Evolutionary conservation across 2,329 filamentous ascomycete genomes (phyloP).

Genomic region (Anthostomella pinea): DNA sequence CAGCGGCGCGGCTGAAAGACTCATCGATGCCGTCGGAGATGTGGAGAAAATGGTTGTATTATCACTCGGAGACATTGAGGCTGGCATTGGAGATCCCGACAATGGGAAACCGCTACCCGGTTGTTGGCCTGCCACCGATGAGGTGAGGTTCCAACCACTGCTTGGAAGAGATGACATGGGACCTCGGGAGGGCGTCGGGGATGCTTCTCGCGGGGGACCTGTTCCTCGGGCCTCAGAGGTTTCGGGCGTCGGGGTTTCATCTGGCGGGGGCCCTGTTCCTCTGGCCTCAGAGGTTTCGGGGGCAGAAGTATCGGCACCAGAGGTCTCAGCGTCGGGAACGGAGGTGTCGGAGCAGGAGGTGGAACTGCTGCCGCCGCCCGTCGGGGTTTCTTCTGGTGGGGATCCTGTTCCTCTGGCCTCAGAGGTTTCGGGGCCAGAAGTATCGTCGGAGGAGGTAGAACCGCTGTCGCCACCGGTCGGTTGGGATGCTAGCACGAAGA

Average conservation of each 20-base stretch:
- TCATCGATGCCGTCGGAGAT: slow-evolving; percentile 10
- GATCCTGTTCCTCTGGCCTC: slow-evolving; percentile 11
- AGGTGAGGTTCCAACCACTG: slow-evolving; percentile 31
- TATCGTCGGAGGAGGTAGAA: slow-evolving; percentile 18
- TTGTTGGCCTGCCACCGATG: slow-evolving; percentile 15
- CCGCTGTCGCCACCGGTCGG: slow-evolving; percentile 3
- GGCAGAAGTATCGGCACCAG: too few relatives aligned
- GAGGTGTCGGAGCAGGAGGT: too few relatives aligned
- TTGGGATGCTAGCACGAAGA: slow-evolving; percentile 6
- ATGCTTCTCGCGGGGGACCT: slow-evolving; percentile 12
- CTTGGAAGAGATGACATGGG: slow-evolving; percentile 27
- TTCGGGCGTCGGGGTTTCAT: slow-evolving; percentile 11
- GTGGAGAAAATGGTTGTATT: slow-evolving; percentile 11
- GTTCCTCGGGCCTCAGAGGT: slow-evolving; percentile 15
- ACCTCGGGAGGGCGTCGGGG: slow-evolving; percentile 15
- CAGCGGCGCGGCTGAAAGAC: slow-evolving; percentile 1
- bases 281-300: slow-evolving; percentile 14
- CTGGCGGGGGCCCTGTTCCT: slow-evolving; percentile 12
- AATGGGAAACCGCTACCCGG: slow-evolving; percentile 8
- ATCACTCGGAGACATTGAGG: slow-evolving; percentile 5
- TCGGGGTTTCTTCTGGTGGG: slow-evolving; percentile 12
- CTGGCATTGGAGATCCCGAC: slow-evolving; percentile 11
- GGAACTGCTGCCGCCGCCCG: slow-evolving; percentile 7
- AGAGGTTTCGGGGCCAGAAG: slow-evolving; percentile 16
- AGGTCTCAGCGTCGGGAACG: too few relatives aligned